Conservation (phyloP, 2,329 filamentous ascomycete genomes). For the Fusarium illudens region DNA sequence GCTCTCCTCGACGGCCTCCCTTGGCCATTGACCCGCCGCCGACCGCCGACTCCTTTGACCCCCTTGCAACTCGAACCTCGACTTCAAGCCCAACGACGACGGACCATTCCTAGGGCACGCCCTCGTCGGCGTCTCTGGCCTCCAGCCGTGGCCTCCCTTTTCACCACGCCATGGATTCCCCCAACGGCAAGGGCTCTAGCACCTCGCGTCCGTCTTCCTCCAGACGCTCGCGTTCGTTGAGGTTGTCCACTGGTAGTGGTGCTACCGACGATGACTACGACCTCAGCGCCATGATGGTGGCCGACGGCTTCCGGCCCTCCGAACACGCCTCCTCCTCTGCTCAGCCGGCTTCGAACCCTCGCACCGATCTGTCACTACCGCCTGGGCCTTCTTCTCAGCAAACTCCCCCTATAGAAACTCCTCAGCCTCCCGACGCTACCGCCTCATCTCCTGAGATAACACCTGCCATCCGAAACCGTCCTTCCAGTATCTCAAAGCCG, state of each 20-base stretch:
- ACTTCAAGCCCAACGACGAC: conserved; percentile 28
- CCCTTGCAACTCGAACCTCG: conserved; percentile 25
- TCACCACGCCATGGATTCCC: conserved; percentile 51
- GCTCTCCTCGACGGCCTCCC: conserved; percentile 16
- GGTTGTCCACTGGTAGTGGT: conserved; percentile 45
- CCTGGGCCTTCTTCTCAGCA: conserved; percentile 26
- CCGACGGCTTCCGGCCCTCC: conserved; percentile 61
- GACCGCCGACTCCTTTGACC: conserved; percentile 8
- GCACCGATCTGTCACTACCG: conserved; percentile 10
- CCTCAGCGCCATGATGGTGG: conserved; percentile 59
- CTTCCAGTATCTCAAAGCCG: conserved; percentile 67
- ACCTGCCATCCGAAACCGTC: conserved; percentile 46
- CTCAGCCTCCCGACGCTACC: conserved; percentile 13
- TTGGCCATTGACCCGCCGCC: conserved; percentile 17
- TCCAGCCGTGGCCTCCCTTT: conserved; percentile 32
- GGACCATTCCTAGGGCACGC: conserved; percentile 35
- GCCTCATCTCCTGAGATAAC: conserved; percentile 35
- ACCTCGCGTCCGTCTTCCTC: conserved; percentile 55
- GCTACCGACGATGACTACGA: conserved; percentile 57
- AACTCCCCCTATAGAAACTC: conserved; percentile 9
- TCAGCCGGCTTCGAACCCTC: conserved; percentile 30
- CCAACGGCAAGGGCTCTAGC: conserved; percentile 50
- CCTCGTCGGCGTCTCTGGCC: conserved; percentile 39
- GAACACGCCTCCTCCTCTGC: conserved; percentile 21
- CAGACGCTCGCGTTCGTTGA: conserved; percentile 54